Conservation (phyloP, 768 basidiomycete species). For the Russula ochroleuca region DNA sequence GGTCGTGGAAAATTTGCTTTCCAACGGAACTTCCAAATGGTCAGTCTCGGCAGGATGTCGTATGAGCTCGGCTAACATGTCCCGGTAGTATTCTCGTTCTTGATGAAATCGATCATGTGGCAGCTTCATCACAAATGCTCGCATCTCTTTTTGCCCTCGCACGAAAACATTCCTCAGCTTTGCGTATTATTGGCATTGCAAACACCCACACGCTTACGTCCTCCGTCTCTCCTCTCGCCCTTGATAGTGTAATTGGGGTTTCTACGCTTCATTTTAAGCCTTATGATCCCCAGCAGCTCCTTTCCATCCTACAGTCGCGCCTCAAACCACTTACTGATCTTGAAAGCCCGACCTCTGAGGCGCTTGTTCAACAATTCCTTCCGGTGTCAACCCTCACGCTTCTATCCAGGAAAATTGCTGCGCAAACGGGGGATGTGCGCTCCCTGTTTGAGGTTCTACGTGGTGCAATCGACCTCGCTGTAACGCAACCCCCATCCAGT, state of each 20-base stretch:
- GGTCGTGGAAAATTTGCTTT: conserved; percentile 44
- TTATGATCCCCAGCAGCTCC: conserved; percentile 68
- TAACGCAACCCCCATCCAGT: conserved; percentile 28
- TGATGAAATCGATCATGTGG: conserved; percentile 84
- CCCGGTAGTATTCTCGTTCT: conserved; percentile 63
- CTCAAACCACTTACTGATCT: conserved; percentile 47
- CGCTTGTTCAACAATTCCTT: conserved; percentile 49
- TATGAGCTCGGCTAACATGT: conserved; percentile 25
- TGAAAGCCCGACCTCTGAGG: conserved; percentile 27
- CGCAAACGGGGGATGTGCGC: conserved; percentile 79
- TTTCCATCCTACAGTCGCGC: conserved; percentile 62
- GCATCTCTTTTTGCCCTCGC: conserved; percentile 66
- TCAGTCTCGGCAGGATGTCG: conserved; percentile 31
- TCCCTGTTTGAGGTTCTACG: conserved; percentile 76
- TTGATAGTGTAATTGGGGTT: conserved; percentile 36
- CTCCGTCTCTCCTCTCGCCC: conserved; percentile 39
- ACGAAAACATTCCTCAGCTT: conserved; percentile 43
- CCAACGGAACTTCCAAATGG: conserved; percentile 50
- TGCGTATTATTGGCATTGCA: conserved; percentile 80
- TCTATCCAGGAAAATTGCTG: conserved; percentile 75
- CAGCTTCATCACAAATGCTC: conserved; percentile 54
- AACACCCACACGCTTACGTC: conserved; percentile 84
- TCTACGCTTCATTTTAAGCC: conserved; percentile 76
- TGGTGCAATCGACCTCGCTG: conserved; percentile 68
- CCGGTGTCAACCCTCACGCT: conserved; percentile 61